Evolutionary conservation across 2,329 filamentous ascomycete genomes (phyloP).

Genomic region (Aspergillus pseudoglaucus): DNA sequence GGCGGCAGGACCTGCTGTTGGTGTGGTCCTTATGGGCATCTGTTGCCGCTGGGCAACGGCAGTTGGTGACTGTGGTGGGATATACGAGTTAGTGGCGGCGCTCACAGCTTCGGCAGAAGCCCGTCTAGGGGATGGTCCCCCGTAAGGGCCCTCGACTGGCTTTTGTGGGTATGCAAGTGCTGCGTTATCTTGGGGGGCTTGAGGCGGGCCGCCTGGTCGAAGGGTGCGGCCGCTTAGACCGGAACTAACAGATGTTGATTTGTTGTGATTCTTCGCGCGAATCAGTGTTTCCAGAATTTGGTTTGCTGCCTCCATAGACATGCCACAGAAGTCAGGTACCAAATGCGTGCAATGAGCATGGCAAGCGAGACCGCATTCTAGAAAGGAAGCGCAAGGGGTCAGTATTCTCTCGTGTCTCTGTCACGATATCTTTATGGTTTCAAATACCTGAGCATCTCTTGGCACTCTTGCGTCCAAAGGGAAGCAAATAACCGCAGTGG

Average conservation of each 20-base stretch:
- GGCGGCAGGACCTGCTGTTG: conserved; percentile 42
- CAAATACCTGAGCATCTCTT: conserved; percentile 75
- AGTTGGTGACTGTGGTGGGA: conserved; percentile 41
- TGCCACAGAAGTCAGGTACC: conserved; percentile 97
- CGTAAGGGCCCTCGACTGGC: conserved; percentile 31
- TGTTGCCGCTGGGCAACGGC: conserved; percentile 35
- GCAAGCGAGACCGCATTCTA: conserved; percentile 85
- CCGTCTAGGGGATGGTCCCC: conserved; percentile 23
- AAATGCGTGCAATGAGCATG: conserved; percentile 89
- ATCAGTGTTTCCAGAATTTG: conserved; percentile 84
- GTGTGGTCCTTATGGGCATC: conserved; percentile 42
- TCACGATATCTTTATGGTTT: background rate
- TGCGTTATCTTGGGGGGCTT: conserved; percentile 32
- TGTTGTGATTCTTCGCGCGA: conserved; percentile 67
- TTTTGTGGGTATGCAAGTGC: conserved; percentile 30
- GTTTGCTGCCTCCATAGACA: conserved; percentile 97
- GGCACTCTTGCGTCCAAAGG: conserved; percentile 90
- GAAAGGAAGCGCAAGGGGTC: conserved; percentile 3
- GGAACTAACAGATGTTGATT: conserved; percentile 45
- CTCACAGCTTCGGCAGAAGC: conserved; percentile 37
- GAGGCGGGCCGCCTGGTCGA: conserved; percentile 47
- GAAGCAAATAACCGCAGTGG: conserved; percentile 92
- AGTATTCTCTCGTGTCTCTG: conserved; percentile 3
- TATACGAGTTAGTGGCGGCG: conserved; percentile 38
- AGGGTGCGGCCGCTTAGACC: conserved; percentile 61